These are phyloP conservation scores for Phytopythium kandeliae DNA, from an alignment of 352 stramenopile genomes.

Conservation along the genomic window DNA sequence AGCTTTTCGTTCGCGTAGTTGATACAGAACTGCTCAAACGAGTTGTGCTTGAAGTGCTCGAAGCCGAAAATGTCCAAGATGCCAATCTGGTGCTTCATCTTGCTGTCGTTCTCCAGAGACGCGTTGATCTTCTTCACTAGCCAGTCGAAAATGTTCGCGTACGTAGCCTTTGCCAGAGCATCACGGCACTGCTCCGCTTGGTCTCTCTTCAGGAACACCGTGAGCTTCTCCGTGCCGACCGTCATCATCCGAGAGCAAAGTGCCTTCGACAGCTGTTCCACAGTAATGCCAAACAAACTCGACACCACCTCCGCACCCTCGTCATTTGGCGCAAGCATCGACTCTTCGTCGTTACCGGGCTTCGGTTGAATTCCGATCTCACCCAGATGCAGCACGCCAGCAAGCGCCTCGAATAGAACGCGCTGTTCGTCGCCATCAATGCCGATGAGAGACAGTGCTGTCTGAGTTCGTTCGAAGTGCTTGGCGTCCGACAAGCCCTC, in stretches of 20 bases:
- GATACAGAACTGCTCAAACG: conserved; percentile 93
- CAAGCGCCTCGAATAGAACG: conserved; percentile 90
- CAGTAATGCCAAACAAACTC: conserved; percentile 87
- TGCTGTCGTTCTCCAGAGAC: conserved; percentile 72
- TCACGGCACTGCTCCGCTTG: conserved; percentile 91
- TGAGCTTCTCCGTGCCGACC: conserved; percentile 66
- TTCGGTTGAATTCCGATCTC: conserved; percentile 87
- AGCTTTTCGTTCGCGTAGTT: conserved; percentile 92
- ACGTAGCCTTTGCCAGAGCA: conserved; percentile 95
- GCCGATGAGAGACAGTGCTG: conserved; percentile 72
- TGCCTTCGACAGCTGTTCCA: conserved; percentile 86
- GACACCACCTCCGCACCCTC: conserved; percentile 43
- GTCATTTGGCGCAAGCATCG: conserved; percentile 47
- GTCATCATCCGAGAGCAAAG: conserved; percentile 90
- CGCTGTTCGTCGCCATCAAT: conserved; percentile 80
- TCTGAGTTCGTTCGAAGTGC: conserved; percentile 79
- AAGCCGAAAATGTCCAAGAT: conserved; percentile 99
- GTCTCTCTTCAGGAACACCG: conserved; percentile 67
- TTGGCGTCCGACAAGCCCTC: conserved; percentile 68
- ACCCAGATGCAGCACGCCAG: conserved; percentile 93
- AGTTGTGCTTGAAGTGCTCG: conserved; percentile 97
- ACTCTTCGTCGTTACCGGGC: conserved; percentile 72
- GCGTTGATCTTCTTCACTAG: conserved; percentile 93
- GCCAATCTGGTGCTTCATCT: conserved; percentile 87
- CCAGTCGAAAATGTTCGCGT: conserved; percentile 96